These are phyloP conservation scores for Canavalia gladiata DNA, from an alignment of 306 rosid genomes.

Conservation along the genomic window DNA sequence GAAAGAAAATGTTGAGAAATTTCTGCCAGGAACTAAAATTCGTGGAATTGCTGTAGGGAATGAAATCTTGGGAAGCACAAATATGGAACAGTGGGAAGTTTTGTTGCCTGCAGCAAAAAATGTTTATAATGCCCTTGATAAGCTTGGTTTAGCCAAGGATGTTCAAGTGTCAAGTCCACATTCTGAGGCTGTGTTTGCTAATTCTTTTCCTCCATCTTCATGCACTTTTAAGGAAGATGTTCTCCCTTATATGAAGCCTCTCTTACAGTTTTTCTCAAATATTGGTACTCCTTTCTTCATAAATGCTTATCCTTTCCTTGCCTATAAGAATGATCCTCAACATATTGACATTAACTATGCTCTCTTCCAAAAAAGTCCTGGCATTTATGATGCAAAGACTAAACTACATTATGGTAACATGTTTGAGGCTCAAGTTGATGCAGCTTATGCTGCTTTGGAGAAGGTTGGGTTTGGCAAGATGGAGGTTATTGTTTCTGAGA, in stretches of 20 bases:
- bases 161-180: slow-evolving; percentile 91
- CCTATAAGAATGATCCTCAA: slow-evolving; percentile 83
- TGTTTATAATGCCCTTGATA: slow-evolving; percentile 67
- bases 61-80: slow-evolving; percentile 74
- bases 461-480: slow-evolving; percentile 74
- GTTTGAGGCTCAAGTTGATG: slow-evolving; percentile 91
- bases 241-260: slow-evolving; percentile 72
- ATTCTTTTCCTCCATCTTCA: slow-evolving; percentile 82
- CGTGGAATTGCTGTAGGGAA: slow-evolving; percentile 85
- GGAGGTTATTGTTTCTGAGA: slow-evolving; percentile 87
- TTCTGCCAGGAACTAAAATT: slow-evolving; percentile 76
- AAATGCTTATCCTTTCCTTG: slow-evolving; percentile 93
- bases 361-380: slow-evolving; percentile 65
- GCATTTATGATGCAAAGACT: slow-evolving; percentile 78
- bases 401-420: slow-evolving; percentile 82
- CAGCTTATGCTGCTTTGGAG: slow-evolving; percentile 86
- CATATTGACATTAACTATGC: slow-evolving; percentile 88
- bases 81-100: slow-evolving; percentile 69
- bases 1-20: slow-evolving; percentile 79
- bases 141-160: slow-evolving; percentile 55
- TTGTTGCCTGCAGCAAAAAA: slow-evolving; percentile 81
- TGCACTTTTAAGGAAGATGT: slow-evolving; percentile 80
- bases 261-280: slow-evolving; percentile 76
- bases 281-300: slow-evolving; percentile 84
- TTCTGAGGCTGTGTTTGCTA: slow-evolving; percentile 90